A percentile compares a stretch with the other conserved stretches of the same genome.
phyloP scores from a whole-genome alignment of 768 basidiomycete species.

The Hysterangium stoloniferum region DNA sequence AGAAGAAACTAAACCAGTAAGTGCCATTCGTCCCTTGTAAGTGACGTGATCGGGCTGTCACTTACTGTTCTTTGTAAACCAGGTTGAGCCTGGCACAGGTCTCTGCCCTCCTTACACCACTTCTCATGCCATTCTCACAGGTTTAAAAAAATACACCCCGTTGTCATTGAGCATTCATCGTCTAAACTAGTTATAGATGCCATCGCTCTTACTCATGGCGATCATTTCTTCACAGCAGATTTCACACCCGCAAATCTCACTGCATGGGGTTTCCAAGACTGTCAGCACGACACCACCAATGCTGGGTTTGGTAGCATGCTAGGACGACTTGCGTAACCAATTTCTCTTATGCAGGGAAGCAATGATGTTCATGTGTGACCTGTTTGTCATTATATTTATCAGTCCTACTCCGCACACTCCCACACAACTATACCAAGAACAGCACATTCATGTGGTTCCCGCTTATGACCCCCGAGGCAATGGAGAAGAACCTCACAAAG shows the following conservation, averaged over 20 bases:
- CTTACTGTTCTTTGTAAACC: background rate
- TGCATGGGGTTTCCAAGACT: constrained; percentile 79
- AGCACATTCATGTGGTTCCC: constrained; percentile 83
- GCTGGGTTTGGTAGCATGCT: constrained; percentile 74
- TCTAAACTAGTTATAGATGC: too few relatives aligned
- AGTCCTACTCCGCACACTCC: constrained; percentile 66
- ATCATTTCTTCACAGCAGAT: constrained; percentile 73
- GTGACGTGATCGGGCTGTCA: background rate
- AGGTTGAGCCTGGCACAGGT: constrained; percentile 55
- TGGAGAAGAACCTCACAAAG: constrained; percentile 52
- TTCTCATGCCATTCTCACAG: constrained; percentile 75
- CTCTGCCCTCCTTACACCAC: constrained; percentile 80
- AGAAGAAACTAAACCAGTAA: constrained; percentile 54
- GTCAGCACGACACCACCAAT: constrained; percentile 62
- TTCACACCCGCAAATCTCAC: constrained; percentile 77
- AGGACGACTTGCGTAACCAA: constrained; percentile 32
- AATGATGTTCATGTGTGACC: background rate
- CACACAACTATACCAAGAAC: constrained; percentile 57
- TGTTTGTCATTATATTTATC: background rate
- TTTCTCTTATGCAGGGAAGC: too few relatives aligned
- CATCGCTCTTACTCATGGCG: constrained; percentile 64
- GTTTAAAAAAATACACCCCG: too few relatives aligned
- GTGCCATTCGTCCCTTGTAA: background rate
- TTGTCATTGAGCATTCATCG: too few relatives aligned
- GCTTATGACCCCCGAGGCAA: constrained; percentile 69